Conservation (phyloP, 73 alveolate species). For the Paramecium sonneborni region DNA sequence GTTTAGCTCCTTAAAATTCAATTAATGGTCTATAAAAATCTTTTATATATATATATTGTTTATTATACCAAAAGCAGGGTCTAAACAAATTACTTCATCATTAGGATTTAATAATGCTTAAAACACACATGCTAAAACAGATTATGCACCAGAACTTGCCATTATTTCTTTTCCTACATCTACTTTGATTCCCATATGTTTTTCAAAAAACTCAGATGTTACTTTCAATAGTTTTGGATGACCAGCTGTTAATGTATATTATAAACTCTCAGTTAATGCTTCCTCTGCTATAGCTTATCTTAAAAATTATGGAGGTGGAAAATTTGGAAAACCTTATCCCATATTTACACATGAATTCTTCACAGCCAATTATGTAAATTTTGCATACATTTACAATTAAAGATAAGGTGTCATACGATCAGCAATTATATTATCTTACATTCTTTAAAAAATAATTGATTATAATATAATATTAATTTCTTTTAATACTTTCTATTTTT, state of each 20-base stretch:
- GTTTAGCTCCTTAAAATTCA: slow-evolving; percentile 52
- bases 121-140: not conserved
- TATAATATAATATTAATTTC: too few species aligned
- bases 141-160: slow-evolving; percentile 55
- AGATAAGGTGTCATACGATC: slow-evolving; percentile 16
- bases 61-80: slow-evolving; percentile 55
- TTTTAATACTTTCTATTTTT: too few species aligned
- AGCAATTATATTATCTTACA: slow-evolving; percentile 22
- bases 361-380: not conserved
- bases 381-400: not conserved
- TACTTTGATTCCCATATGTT: not conserved
- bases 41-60: not conserved
- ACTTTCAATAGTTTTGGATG: slow-evolving; percentile 39
- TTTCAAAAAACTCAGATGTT: slow-evolving; percentile 15
- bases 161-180: slow-evolving; percentile 35
- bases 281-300: slow-evolving; percentile 32
- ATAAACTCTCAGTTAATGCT: not conserved
- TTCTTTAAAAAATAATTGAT: too few species aligned
- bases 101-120: slow-evolving; percentile 62
- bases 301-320: slow-evolving; percentile 62
- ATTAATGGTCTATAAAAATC: slow-evolving; percentile 48
- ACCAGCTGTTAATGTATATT: slow-evolving; percentile 56
- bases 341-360: not conserved
- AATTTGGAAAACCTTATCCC: slow-evolving; percentile 70
- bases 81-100: slow-evolving; percentile 59